Evolutionary conservation across 192 early-diverging fungal genomes (phyloP), one percentile per base, ranked within the genome.

Genomic region (Dimargaris cristalligena): DNA sequence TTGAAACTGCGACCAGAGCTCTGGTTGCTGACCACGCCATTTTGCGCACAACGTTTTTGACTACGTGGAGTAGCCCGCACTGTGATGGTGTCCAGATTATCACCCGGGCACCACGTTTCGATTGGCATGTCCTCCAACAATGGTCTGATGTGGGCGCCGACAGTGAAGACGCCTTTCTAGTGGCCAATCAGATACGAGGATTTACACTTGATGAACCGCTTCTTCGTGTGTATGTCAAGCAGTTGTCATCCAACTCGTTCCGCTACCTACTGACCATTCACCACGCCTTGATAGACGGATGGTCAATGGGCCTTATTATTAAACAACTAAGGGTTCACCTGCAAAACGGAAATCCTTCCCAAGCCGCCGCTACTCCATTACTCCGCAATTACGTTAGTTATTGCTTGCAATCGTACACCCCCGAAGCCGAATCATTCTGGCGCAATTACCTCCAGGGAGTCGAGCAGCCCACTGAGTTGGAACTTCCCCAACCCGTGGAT

Each of bases 271-370:
- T 56, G 18, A 33, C 54, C 13, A 56, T 56, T 31, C 54, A 56
- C 54, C 54, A 56, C 54, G 54, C 54, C 34, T 13, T 56, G 9
- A n/a, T 56, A 1, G 54, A 56, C 34, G 54, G 54, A 3, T 56
- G 54, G 54, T 33, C 54, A 28, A 28, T 56, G 34, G 16, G 23
- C 20, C 13, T 56, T 0, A 16, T 56, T 31, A 10, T 56, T 28
- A 23, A 31, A 16, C 8, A 56, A 13, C 20, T 34, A 16, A 6
- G 38, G 6, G 8, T 6, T 28, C 10, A 20, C 16, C 9, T 28
- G 14, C 4, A 34, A 23, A 14, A 33, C 18, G 50, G 34, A 20
- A 16, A 29, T 1, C 13, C 30, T 10, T 16, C 13, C 1, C 1
- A 28, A 16, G 16, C 31, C 10, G 13, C 18, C 4, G 18, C 54